These are phyloP conservation scores for Gigaspora rosea DNA, from an alignment of 192 early-diverging fungal species.

Conservation along the genomic window DNA sequence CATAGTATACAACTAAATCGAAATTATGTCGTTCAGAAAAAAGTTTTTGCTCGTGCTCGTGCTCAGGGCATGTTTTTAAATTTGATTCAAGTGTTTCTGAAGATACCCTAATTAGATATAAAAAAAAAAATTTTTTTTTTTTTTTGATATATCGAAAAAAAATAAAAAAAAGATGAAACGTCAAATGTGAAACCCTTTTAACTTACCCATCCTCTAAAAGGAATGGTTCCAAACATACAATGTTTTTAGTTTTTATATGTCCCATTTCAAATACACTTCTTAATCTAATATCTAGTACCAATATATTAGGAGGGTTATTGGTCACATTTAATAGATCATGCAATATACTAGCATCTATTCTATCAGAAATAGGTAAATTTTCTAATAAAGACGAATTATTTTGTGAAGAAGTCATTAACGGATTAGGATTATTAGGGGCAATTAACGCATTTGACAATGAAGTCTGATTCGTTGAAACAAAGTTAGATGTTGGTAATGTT, in stretches of 20 bases:
- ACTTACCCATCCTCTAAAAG: constrained; percentile 25
- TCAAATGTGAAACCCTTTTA: background rate
- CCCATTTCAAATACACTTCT: constrained; percentile 9
- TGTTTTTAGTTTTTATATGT: constrained; percentile 30
- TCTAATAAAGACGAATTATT: background rate
- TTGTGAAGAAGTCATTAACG: background rate
- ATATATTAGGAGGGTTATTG: background rate
- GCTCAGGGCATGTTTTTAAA: constrained; percentile 39
- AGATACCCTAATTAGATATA: constrained; percentile 14
- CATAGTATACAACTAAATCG: constrained; percentile 75
- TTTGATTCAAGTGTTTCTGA: constrained; percentile 15
- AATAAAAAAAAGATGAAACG: too few relatives aligned
- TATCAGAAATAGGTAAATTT: background rate
- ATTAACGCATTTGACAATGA: too few relatives aligned
- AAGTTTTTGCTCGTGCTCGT: constrained; percentile 64
- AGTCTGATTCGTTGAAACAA: too few relatives aligned
- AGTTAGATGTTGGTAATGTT: too few relatives aligned
- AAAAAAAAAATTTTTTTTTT: background rate
- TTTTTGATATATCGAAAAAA: background rate
- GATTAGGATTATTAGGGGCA: too few relatives aligned
- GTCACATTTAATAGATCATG: background rate
- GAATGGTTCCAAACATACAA: constrained; percentile 31
- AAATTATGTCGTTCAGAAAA: constrained; percentile 68
- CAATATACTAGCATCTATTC: background rate
- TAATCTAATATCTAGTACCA: constrained; percentile 22